A percentile compares a stretch with the other conserved stretches of the same genome.
Evolutionary conservation across 768 basidiomycete genomes (phyloP).

Genomic region (Termitomyces sp.): DNA sequence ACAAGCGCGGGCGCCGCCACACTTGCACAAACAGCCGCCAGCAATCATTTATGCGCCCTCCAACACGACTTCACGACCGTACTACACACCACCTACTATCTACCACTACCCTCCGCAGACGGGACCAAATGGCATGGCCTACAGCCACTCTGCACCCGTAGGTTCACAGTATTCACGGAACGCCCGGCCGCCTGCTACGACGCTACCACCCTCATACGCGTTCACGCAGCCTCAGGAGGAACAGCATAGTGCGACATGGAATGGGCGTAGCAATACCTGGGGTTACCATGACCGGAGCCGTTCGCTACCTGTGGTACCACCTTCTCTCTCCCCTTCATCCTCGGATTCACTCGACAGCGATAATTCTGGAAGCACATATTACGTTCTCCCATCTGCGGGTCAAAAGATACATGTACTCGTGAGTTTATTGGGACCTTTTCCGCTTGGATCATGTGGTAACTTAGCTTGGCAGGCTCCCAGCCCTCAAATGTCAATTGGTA

Average conservation of each 20-base stretch:
- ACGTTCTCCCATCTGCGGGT: slow-evolving; percentile 64
- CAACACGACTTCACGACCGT: slow-evolving; percentile 33
- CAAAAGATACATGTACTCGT: slow-evolving; percentile 75
- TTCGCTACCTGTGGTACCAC: slow-evolving; percentile 17
- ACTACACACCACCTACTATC: slow-evolving; percentile 57
- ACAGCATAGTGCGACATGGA: slow-evolving; percentile 11
- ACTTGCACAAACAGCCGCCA: slow-evolving; percentile 42
- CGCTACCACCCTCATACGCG: slow-evolving; percentile 26
- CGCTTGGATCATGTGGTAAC: background rate
- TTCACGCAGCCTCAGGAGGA: slow-evolving; percentile 31
- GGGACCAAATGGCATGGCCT: slow-evolving; percentile 57
- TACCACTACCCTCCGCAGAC: slow-evolving; percentile 48
- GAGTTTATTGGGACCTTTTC: slow-evolving; percentile 27
- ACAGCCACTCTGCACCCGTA: slow-evolving; percentile 63
- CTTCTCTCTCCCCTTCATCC: slow-evolving; percentile 23
- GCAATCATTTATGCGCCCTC: slow-evolving; percentile 56
- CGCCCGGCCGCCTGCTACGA: slow-evolving; percentile 29
- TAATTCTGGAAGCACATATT: slow-evolving; percentile 68
- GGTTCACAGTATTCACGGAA: slow-evolving; percentile 29
- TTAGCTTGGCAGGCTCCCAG: slow-evolving; percentile 25
- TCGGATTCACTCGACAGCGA: slow-evolving; percentile 41
- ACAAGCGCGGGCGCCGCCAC: slow-evolving; percentile 19
- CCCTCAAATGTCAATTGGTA: slow-evolving; percentile 48
- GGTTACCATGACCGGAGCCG: slow-evolving; percentile 21
- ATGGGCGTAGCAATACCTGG: slow-evolving; percentile 16